phyloP scores from a whole-genome alignment of 495 filamentous ascomycete genomes.

The Penicilliopsis zonata region DNA sequence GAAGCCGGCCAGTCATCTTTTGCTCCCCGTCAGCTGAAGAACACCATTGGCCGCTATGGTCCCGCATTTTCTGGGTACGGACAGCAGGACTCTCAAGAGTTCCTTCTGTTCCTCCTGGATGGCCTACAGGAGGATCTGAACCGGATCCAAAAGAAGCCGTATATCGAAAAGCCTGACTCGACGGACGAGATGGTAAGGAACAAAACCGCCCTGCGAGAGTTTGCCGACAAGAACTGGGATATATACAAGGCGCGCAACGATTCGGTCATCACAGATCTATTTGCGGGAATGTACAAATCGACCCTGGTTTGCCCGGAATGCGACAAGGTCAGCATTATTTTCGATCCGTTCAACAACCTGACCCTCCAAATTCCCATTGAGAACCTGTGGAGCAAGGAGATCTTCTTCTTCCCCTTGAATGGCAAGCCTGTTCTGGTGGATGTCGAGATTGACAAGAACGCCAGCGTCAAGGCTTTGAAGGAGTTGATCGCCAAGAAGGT shows the following conservation, averaged over 20 bases:
- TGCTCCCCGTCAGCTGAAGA: constrained; percentile 67
- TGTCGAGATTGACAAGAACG: constrained; percentile 81
- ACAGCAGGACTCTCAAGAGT: constrained; percentile 96
- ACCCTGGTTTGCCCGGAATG: constrained; percentile 86
- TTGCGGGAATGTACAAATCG: constrained; percentile 96
- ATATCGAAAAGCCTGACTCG: constrained; percentile 95
- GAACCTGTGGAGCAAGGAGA: constrained; percentile 56
- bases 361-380: constrained; percentile 84
- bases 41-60: constrained; percentile 63
- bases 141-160: constrained; percentile 87
- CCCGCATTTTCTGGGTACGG: constrained; percentile 86
- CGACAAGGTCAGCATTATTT: constrained; percentile 93
- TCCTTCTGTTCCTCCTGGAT: constrained; percentile 91
- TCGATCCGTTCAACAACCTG: constrained; percentile 93
- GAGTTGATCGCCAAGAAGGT: constrained; percentile 61
- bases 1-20: constrained; percentile 46
- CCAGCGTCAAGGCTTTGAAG: constrained; percentile 60
- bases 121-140: constrained; percentile 92
- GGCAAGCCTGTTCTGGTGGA: constrained; percentile 52
- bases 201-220: constrained; percentile 58
- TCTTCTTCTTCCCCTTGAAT: constrained; percentile 65
- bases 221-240: constrained; percentile 78
- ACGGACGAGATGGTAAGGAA: constrained; percentile 93
- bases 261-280: constrained; percentile 87
- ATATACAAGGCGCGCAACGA: constrained; percentile 91